Evolutionary conservation across 768 basidiomycete species (phyloP).

Genomic region (Gymnopilus dilepis): DNA sequence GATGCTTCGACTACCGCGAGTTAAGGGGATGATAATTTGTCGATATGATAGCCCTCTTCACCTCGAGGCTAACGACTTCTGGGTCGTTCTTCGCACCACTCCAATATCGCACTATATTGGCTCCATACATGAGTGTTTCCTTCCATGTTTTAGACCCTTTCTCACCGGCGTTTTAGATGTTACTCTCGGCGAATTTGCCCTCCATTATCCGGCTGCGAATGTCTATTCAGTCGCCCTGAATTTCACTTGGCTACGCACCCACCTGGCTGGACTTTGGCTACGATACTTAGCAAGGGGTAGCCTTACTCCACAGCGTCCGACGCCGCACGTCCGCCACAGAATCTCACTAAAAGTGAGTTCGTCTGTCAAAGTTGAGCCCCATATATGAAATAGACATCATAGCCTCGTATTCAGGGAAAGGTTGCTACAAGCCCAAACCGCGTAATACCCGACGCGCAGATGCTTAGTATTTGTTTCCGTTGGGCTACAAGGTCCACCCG

Average conservation of each 20-base stretch:
- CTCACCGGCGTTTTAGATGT: slow-evolving; percentile 10
- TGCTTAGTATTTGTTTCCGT: background rate
- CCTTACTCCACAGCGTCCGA: background rate
- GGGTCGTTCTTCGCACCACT: slow-evolving; percentile 12
- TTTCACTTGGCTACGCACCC: background rate
- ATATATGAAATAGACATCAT: background rate
- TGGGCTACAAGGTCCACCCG: slow-evolving; percentile 5
- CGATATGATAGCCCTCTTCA: background rate
- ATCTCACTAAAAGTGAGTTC: slow-evolving; percentile 8
- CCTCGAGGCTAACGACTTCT: slow-evolving; percentile 11
- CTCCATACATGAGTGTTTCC: background rate
- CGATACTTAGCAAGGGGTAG: background rate
- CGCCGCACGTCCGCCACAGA: slow-evolving; percentile 17
- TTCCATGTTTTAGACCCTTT: slow-evolving; percentile 1
- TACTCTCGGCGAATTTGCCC: slow-evolving; percentile 1
- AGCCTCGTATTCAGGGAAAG: background rate
- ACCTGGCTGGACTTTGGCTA: background rate
- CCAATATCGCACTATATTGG: background rate
- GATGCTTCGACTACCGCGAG: background rate
- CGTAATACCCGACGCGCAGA: background rate
- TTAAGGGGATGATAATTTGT: background rate
- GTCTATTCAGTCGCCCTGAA: slow-evolving; percentile 1
- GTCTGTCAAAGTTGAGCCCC: background rate
- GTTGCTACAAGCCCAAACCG: background rate
- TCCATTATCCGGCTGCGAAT: slow-evolving; percentile 6